phyloP scores from a whole-genome alignment of 805 yeast genomes.

The Wickerhamiella hasegawae region DNA sequence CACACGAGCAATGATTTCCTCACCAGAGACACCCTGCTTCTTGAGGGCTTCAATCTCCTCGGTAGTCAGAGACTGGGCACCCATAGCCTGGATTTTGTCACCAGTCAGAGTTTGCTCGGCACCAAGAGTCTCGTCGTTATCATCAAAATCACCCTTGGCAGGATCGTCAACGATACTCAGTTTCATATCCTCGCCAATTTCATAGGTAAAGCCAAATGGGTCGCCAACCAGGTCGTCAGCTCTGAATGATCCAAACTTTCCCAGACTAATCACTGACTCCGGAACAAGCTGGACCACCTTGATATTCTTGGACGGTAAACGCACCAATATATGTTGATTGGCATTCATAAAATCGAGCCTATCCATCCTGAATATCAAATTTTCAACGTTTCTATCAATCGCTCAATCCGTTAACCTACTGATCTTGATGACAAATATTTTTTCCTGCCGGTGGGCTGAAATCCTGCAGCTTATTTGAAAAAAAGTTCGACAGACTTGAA shows the following conservation, averaged over 20 bases:
- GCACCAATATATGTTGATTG: slow-evolving; percentile 43
- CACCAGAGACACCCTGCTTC: slow-evolving; percentile 54
- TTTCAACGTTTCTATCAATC: too few species aligned
- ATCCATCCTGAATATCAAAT: too few species aligned
- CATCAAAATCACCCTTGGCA: slow-evolving; percentile 22
- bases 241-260: slow-evolving; percentile 80
- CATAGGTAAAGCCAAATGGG: slow-evolving; percentile 81
- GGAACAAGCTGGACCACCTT: slow-evolving; percentile 54
- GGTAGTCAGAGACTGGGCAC: slow-evolving; percentile 52
- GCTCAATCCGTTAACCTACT: too few species aligned
- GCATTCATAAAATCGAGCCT: too few species aligned
- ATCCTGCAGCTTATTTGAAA: too few species aligned
- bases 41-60: slow-evolving; percentile 81
- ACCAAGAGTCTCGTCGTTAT: slow-evolving; percentile 21
- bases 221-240: slow-evolving; percentile 64
- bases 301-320: slow-evolving; percentile 68
- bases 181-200: slow-evolving; percentile 40
- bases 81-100: slow-evolving; percentile 50
- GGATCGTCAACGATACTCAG: slow-evolving; percentile 17
- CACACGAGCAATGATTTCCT: slow-evolving; percentile 64
- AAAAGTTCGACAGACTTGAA: too few species aligned
- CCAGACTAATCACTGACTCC: slow-evolving; percentile 51
- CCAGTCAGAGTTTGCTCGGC: slow-evolving; percentile 49
- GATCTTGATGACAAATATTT: too few species aligned
- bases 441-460: too few species aligned